These are phyloP conservation scores for Ogataea wickerhamii DNA, from an alignment of 805 yeast species.

Conservation along the genomic window DNA sequence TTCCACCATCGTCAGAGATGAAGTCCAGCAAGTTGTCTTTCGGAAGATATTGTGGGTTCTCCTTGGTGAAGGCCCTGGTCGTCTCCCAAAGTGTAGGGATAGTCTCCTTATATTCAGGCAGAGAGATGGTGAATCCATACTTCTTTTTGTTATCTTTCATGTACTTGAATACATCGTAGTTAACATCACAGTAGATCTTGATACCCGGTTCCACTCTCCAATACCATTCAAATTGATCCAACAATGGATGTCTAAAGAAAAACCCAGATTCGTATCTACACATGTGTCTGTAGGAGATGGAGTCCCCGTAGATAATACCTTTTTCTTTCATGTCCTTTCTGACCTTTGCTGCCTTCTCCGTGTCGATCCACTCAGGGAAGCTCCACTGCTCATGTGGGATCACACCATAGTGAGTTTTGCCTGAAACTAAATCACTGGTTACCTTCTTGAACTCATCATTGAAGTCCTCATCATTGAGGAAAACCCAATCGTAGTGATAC, in stretches of 20 bases:
- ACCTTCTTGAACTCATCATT: constrained; percentile 72
- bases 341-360: constrained; percentile 55
- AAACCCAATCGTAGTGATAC: constrained; percentile 91
- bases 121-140: constrained; percentile 75
- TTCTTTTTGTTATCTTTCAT: constrained; percentile 74
- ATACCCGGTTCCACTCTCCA: constrained; percentile 95
- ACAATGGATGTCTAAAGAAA: constrained; percentile 72
- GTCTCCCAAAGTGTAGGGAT: constrained; percentile 75
- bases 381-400: constrained; percentile 88
- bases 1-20: constrained; percentile 66
- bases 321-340: constrained; percentile 51
- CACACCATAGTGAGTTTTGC: constrained; percentile 70
- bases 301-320: constrained; percentile 60
- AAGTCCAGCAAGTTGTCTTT: constrained; percentile 64
- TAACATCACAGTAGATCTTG: constrained; percentile 75
- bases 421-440: constrained; percentile 68
- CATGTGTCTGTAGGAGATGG: constrained; percentile 80
- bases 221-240: constrained; percentile 80
- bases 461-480: constrained; percentile 84
- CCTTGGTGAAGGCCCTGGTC: constrained; percentile 56
- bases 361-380: constrained; percentile 80
- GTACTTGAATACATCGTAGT: constrained; percentile 75
- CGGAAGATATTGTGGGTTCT: constrained; percentile 57
- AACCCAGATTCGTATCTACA: constrained; percentile 90
- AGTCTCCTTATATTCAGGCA: constrained; percentile 70